Evolutionary conservation across 2,329 filamentous ascomycete genomes (phyloP), one percentile per base, ranked within the genome.

Genomic region (Exophiala bonariae): DNA sequence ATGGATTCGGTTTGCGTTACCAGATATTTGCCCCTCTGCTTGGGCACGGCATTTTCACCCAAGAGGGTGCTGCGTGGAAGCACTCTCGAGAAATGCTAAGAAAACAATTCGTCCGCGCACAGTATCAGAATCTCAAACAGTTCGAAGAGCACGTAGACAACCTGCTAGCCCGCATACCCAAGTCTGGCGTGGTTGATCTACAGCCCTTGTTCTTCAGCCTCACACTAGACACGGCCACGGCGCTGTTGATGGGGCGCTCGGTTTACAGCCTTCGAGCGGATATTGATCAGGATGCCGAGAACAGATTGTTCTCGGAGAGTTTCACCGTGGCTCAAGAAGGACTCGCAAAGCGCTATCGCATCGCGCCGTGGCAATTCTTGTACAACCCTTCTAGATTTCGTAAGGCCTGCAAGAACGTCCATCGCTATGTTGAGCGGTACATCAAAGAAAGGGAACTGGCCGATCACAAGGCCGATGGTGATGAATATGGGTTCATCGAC

Each of bases 161-260:
- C 18, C 41, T 57, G 3, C 28, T 55, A 5, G 31, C 36, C 5
- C 33, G 35, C 30, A 23, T 60, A 11, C 44, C 50, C 13, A 17
- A 30, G n/a, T 49, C 39, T 9, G 52, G 52, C 6, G 44, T 50
- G 11, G 63, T 76, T 3, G 74, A 79, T 51, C 60, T 78, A 3
- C 71, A 74, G 52, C 67, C 67, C 0, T 59, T 77, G 10, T 72
- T 77, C 57, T 77, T 76, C 63, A 65, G 68, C 31, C 62, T 76
- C 23, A 75, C 75, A 1, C 63, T 78, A 13, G 74, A 78, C 49
- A 70, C 71, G 1, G 66, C 74, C 0, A 76, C 74, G 13, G 69
- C 74, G 36, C 34, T 51, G 13, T 32, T 54, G 18, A 30, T 54
- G 16, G 51, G 51, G 9, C 28, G 28, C 19, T 49, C 52, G 19